Percentiles rank a stretch among this genome's conserved stretches.
Conservation (phyloP, 108 stramenopile genomes). For the Cyclotella baltica region DNA sequence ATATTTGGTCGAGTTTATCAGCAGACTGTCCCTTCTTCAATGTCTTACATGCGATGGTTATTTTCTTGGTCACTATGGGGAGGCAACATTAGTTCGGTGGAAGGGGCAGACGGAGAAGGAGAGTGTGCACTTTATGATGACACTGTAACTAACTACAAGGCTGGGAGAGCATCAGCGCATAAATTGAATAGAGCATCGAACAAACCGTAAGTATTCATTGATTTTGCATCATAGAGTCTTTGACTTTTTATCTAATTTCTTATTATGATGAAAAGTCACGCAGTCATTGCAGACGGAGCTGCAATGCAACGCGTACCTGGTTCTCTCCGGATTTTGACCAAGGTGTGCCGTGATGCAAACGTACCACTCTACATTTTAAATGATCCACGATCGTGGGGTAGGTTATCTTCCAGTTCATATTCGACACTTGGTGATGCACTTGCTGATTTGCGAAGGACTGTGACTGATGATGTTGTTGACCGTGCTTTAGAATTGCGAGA, state of each 20-base stretch:
- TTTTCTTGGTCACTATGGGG: constrained; percentile 65
- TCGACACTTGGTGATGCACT: constrained; percentile 64
- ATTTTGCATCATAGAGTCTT: neutral
- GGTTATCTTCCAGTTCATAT: constrained; percentile 58
- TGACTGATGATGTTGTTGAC: constrained; percentile 68
- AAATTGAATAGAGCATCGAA: constrained; percentile 73
- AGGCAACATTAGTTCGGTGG: constrained; percentile 15
- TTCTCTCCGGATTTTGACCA: constrained; percentile 71
- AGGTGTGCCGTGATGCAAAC: constrained; percentile 72
- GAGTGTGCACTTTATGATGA: constrained; percentile 51
- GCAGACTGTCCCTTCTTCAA: constrained; percentile 55
- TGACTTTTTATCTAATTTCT: neutral
- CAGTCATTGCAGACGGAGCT: constrained; percentile 86
- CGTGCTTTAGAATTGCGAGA: constrained; percentile 63
- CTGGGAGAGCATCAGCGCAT: neutral
- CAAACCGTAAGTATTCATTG: constrained; percentile 60
- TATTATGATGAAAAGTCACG: constrained; percentile 49
- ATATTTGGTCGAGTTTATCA: constrained; percentile 64
- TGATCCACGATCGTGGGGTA: constrained; percentile 84
- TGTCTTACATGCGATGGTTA: constrained; percentile 46
- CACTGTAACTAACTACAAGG: neutral
- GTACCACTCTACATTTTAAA: constrained; percentile 84
- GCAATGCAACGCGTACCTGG: constrained; percentile 87
- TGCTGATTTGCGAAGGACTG: constrained; percentile 64
- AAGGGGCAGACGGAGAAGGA: constrained; percentile 58